Base-by-base conservation (phyloP, 257 asterid species). In the Solanum boliviense region DNA sequence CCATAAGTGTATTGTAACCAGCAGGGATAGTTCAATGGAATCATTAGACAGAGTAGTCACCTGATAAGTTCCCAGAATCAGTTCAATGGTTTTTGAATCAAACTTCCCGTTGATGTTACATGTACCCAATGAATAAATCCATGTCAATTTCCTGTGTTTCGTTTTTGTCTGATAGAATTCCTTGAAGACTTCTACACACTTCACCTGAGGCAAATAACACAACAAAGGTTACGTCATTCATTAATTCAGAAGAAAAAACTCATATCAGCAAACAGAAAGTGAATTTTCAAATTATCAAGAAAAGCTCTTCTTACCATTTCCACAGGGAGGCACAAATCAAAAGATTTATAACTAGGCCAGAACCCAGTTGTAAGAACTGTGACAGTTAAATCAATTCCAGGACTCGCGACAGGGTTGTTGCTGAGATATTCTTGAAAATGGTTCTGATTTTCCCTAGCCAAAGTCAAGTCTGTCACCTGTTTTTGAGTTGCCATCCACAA, bases 261-360 rank as follows among this genome's bases (percentile, higher is more conserved):
- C 58, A 48, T 48, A 78, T 72, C 36, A 39, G 75, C 29, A 13
- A 73, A 76, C 62, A 81, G 48, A 16, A n/a, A 29, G 31, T 29
- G 31, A 2, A 29, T 29, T 62, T 6, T 74, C 36, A 29, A 79
- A 29, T 72, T 29, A n/a, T 41, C 25, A 32, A 48, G 67, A 86
- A 23, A 27, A 46, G 60, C 38, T 32, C 56, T 86, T 13, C 81
- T 23, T 78, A 91, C 94, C 93, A 94, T 93, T 81, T 94, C 97
- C 8, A 88, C 89, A 11, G 95, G 94, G 74, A 93, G 97, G 82
- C 88, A 88, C 44, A 92, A 88, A 87, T 92, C 94, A 15, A 93
- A 91, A 29, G 95, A 90, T 88, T 92, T 93, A 79, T 91, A 94
- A 68, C 88, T 91, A 36, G 97, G 97, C 97, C 97, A 94, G 88